Evolutionary conservation across 352 stramenopile genomes (phyloP).

Genomic region (Phytophthora citricola): DNA sequence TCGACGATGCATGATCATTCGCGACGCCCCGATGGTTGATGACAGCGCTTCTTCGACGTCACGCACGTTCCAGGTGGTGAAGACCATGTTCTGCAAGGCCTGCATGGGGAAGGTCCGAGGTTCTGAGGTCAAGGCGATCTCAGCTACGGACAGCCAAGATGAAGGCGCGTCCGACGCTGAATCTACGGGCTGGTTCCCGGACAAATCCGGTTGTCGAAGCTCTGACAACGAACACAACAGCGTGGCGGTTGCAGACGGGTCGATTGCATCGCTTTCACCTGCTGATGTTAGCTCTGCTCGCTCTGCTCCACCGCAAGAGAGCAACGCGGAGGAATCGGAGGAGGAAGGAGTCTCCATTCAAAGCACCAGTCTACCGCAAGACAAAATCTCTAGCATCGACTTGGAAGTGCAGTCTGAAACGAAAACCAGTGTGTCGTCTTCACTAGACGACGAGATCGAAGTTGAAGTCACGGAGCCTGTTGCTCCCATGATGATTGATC

Average conservation of each 20-base stretch:
- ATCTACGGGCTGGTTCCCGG: conserved; percentile 33
- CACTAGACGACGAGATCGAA: conserved; percentile 28
- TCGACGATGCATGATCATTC: conserved; percentile 66
- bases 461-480: conserved; percentile 23
- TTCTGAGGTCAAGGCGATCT: conserved; percentile 16
- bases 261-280: conserved; percentile 26
- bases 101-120: conserved; percentile 64
- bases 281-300: conserved; percentile 9
- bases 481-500: conserved; percentile 40
- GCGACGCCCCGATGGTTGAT: conserved; percentile 47
- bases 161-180: conserved; percentile 43
- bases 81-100: conserved; percentile 66
- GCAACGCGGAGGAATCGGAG: conserved; percentile 13
- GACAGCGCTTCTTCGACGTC: conserved; percentile 22
- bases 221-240: conserved; percentile 29
- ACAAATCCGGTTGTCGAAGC: conserved; percentile 31
- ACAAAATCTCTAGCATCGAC: conserved; percentile 23
- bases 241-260: conserved; percentile 14
- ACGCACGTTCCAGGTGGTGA: conserved; percentile 58
- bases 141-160: conserved; percentile 36
- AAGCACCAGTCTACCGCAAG: conserved; percentile 13
- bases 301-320: conserved; percentile 10
- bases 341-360: conserved; percentile 13
- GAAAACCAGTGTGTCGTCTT: conserved; percentile 43
- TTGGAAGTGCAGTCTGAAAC: conserved; percentile 38